phyloP scores from a whole-genome alignment of 2,329 filamentous ascomycete species.

The Aspergillus sp. region DNA sequence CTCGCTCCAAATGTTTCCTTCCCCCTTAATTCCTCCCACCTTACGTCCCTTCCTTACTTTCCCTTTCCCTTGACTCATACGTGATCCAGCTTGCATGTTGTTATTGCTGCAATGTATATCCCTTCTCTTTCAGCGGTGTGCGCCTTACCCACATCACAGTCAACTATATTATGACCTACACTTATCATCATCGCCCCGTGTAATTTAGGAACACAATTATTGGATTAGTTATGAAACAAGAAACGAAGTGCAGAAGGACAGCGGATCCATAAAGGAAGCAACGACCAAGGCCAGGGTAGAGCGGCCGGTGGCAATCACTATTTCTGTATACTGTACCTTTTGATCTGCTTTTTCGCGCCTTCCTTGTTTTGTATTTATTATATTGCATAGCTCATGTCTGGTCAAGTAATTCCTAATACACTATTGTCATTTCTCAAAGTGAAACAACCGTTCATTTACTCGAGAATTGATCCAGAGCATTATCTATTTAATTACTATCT shows the following conservation, averaged over 20 bases:
- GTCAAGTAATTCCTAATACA: not conserved
- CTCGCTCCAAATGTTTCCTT: slow-evolving; percentile 8
- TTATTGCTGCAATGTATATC: slow-evolving; percentile 10
- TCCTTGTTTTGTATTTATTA: not conserved
- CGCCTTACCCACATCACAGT: not conserved
- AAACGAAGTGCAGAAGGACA: not conserved
- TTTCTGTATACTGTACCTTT: not conserved
- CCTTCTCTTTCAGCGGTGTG: slow-evolving; percentile 9
- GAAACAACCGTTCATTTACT: not conserved
- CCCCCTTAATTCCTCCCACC: slow-evolving; percentile 4
- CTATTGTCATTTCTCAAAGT: not conserved
- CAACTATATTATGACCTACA: slow-evolving; percentile 1
- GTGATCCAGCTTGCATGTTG: slow-evolving; percentile 13
- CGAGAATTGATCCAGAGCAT: not conserved
- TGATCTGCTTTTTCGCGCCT: not conserved
- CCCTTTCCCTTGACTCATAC: slow-evolving; percentile 22
- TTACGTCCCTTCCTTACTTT: slow-evolving; percentile 10
- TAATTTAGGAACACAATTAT: slow-evolving; percentile 9
- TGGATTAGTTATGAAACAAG: not conserved
- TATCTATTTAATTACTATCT: no score
- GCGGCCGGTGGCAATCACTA: not conserved
- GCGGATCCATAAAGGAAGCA: not conserved
- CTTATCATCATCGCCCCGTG: not conserved
- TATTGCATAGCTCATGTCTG: not conserved
- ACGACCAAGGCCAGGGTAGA: not conserved